These are phyloP conservation scores for Phytopythium aichiense DNA, from an alignment of 352 stramenopile genomes.

Conservation along the genomic window DNA sequence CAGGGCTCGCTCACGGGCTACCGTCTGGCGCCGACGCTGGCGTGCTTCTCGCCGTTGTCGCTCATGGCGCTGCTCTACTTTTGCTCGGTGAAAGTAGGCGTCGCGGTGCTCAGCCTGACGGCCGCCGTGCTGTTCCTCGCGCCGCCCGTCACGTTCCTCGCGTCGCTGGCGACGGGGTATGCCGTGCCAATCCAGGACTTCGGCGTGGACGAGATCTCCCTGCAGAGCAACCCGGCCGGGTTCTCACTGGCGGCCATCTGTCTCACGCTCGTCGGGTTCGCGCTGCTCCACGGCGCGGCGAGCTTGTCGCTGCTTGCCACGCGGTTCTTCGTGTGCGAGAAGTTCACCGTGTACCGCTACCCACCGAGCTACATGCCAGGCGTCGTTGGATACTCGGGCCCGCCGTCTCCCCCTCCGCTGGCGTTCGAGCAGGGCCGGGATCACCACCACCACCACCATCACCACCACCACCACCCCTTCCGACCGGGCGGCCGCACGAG, in stretches of 20 bases:
- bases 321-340: conserved; percentile 49
- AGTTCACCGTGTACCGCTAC: conserved; percentile 20
- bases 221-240: conserved; percentile 15
- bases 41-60: conserved; percentile 54
- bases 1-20: conserved; percentile 20
- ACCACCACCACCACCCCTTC: conserved; percentile 3
- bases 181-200: conserved; percentile 20
- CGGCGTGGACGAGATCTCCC: conserved; percentile 12
- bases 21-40: conserved; percentile 39
- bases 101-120: conserved; percentile 35
- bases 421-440: conserved; percentile 2
- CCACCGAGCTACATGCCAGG: conserved; percentile 3
- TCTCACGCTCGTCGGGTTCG: conserved; percentile 43
- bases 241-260: conserved; percentile 23
- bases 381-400: neutral
- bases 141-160: conserved; percentile 24
- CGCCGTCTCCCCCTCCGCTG: neutral
- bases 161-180: conserved; percentile 11
- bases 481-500: neutral
- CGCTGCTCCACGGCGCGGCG: conserved; percentile 46
- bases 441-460: conserved; percentile 10
- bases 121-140: conserved; percentile 27
- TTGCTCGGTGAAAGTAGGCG: conserved; percentile 44
- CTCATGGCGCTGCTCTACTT: conserved; percentile 73
- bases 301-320: conserved; percentile 34